These are phyloP conservation scores for Pholiota adiposa DNA, from an alignment of 1,284 basidiomycete genomes.

Conservation along the genomic window DNA sequence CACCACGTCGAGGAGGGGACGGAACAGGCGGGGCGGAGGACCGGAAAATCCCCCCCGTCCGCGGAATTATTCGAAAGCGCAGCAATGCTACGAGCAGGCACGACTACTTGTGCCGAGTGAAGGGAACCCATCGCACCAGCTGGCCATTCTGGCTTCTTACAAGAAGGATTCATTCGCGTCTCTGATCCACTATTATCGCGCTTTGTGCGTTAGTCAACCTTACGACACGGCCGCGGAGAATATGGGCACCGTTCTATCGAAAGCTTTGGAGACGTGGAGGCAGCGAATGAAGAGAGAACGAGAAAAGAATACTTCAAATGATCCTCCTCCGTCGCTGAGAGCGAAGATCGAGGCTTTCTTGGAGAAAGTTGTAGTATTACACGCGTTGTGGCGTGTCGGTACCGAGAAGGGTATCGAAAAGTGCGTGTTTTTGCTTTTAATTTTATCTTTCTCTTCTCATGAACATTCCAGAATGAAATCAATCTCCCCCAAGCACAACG, in stretches of 20 bases:
- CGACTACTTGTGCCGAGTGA: conserved; percentile 78
- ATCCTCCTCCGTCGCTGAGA: conserved; percentile 35
- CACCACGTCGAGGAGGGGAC: conserved; percentile 41
- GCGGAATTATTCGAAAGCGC: conserved; percentile 77
- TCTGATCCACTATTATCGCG: conserved; percentile 89
- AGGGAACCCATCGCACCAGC: conserved; percentile 93
- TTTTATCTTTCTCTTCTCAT: conserved; percentile 11
- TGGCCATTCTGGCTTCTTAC: conserved; percentile 91
- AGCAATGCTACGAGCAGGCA: conserved; percentile 85
- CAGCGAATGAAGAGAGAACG: conserved; percentile 41
- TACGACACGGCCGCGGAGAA: conserved; percentile 92
- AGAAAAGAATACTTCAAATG: conserved; percentile 38
- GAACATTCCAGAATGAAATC: conserved; percentile 43
- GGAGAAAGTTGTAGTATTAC: conserved; percentile 72
- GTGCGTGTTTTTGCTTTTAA: conserved; percentile 43
- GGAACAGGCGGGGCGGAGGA: conserved; percentile 49
- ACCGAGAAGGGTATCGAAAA: conserved; percentile 60
- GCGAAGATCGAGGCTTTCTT: conserved; percentile 66
- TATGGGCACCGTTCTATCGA: conserved; percentile 72
- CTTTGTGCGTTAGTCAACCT: conserved; percentile 84
- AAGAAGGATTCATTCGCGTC: conserved; percentile 82
- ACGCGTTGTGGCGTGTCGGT: conserved; percentile 70
- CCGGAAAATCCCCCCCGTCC: conserved; percentile 49
- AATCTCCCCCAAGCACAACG: conserved; percentile 49
- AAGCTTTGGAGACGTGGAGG: conserved; percentile 66